Evolutionary conservation across 2,329 filamentous ascomycete genomes (phyloP).

Genomic region (Diaporthe eres): DNA sequence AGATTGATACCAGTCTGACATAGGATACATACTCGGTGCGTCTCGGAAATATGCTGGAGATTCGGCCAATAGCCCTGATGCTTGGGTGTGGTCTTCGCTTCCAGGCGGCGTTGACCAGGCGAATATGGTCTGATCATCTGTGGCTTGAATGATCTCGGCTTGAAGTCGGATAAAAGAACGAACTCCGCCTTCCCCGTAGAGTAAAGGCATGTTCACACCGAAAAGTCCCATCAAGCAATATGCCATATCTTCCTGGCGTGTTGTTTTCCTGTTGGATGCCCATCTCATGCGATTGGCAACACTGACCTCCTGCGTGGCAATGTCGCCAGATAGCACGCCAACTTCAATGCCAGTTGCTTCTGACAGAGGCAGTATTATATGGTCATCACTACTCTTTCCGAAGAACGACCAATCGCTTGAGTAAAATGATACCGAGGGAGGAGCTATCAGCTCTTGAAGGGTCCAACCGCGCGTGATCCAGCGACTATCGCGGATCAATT

Average conservation of each 20-base stretch:
- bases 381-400: conserved; percentile 42
- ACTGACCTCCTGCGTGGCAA: background rate
- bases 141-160: background rate
- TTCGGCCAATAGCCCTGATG: background rate
- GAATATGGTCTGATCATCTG: conserved; percentile 7
- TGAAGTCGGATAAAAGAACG: conserved; percentile 11
- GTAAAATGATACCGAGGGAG: conserved; percentile 45
- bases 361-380: background rate
- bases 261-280: conserved; percentile 45
- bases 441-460: conserved; percentile 44
- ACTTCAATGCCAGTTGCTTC: background rate
- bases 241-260: conserved; percentile 46
- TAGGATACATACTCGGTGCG: background rate
- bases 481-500: background rate
- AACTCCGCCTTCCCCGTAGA: conserved; percentile 47
- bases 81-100: background rate
- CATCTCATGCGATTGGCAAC: conserved; percentile 49
- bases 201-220: conserved; percentile 47
- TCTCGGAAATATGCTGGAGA: background rate
- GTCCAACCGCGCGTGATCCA: conserved; percentile 39
- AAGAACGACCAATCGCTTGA: conserved; percentile 43
- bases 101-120: background rate
- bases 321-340: conserved; percentile 1
- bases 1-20: background rate
- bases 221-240: conserved; percentile 50